phyloP scores from a whole-genome alignment of 345 rosid genomes.

The Aurinia saxatilis region DNA sequence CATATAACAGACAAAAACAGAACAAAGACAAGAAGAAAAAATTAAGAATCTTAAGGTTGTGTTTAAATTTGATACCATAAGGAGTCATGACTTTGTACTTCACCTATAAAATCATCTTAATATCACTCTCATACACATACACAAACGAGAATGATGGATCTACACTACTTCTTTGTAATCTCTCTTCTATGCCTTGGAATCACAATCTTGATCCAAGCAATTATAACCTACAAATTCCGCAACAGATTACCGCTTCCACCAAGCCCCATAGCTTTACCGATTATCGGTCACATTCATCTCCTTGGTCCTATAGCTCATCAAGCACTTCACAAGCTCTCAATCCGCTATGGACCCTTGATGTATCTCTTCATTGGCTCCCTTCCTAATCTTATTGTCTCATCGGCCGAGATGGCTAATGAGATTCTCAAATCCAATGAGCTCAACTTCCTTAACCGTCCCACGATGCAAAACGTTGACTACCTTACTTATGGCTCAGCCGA shows the following conservation, averaged over 20 bases:
- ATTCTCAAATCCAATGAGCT: constrained; percentile 53
- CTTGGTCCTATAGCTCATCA: constrained; percentile 54
- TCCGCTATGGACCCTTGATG: constrained; percentile 49
- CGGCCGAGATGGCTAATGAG: constrained; percentile 48
- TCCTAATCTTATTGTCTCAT: constrained; percentile 55
- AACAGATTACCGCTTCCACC: constrained; percentile 32
- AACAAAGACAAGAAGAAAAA: constrained; percentile 13
- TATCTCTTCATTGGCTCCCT: constrained; percentile 64
- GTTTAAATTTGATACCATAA: constrained; percentile 15
- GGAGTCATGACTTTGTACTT: background rate
- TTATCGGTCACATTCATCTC: constrained; percentile 45
- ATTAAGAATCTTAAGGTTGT: constrained; percentile 11
- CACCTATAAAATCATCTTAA: constrained; percentile 5
- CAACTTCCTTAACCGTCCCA: constrained; percentile 44
- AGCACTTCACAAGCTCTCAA: constrained; percentile 58
- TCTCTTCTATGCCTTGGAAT: constrained; percentile 16
- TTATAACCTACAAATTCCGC: no score
- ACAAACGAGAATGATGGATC: constrained; percentile 6
- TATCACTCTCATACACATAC: constrained; percentile 1
- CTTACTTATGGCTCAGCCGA: constrained; percentile 73
- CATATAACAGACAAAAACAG: constrained; percentile 22
- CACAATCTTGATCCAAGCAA: constrained; percentile 13
- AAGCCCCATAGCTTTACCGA: constrained; percentile 39
- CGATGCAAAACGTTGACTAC: constrained; percentile 46
- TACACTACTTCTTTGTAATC: background rate